Evolutionary conservation across 2,329 filamentous ascomycete species (phyloP), one percentile per base, ranked within the genome.

Genomic region (Cordyceps cateniannulata): DNA sequence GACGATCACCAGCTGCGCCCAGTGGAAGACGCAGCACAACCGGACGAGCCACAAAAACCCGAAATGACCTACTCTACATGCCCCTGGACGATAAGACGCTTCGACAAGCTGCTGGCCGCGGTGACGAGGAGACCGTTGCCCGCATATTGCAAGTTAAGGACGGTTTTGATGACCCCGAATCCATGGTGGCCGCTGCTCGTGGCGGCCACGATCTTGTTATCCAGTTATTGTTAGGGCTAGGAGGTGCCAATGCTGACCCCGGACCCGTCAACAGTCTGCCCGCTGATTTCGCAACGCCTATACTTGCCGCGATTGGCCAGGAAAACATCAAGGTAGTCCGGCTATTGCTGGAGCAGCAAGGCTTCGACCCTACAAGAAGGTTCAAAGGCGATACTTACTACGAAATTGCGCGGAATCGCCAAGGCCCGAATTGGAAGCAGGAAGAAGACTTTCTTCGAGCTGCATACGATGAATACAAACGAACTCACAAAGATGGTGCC

Each of bases 261-360:
- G 79, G 82, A 7, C 84, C 90, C 14, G 74, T 92, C 51, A 69
- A 78, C 9, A 80, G 81, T 32, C 78, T 84, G 62, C 79, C 81
- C 29, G 75, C 81, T 47, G 92, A 95, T 61, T 87, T 90, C 68
- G 89, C 93, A 56, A 98, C 93, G 1, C 95, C 95, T 1, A 96
- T 99, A 80, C 83, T 97, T 42, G 92, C 93, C 62, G 93, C 95
- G 1, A 97, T 99, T 65, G 93, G 95, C 18, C 89, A 93, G 66
- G 85, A 87, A 64, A 95, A 96, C 67, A 82, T 95, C 54, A 89
- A 91, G 66, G 91, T 97, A 61, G 85, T 99, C 49, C 84, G 89
- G 61, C 77, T 96, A 12, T 81, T 97, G 8, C 78, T 96, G 7
- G 86, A 87, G 62, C 90, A 95, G 68, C 83, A 84, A 52, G 77